Evolutionary conservation across 176 grass and related monocot genomes (phyloP).

Genomic region (Aegilops sharonensis): DNA sequence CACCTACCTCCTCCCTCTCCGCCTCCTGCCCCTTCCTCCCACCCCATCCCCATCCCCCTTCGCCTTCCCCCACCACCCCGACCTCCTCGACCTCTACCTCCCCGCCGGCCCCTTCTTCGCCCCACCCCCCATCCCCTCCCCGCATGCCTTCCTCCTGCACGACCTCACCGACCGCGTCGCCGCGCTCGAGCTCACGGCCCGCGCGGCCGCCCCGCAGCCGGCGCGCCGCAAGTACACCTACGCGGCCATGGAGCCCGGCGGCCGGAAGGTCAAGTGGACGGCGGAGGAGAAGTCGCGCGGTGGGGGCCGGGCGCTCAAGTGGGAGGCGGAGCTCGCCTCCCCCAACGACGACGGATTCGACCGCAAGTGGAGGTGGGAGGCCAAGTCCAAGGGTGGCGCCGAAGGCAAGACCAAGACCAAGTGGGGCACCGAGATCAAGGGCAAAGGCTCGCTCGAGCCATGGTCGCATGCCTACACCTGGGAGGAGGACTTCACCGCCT

Average conservation of each 20-base stretch:
- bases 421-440: slow-evolving; percentile 71
- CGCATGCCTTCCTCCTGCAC: slow-evolving; percentile 45
- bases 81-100: slow-evolving; percentile 16
- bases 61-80: slow-evolving; percentile 28
- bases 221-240: slow-evolving; percentile 52
- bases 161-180: slow-evolving; percentile 48
- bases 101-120: slow-evolving; percentile 1
- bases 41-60: not conserved
- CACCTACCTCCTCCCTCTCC: too few relatives aligned
- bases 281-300: slow-evolving; percentile 41
- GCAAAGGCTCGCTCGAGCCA: slow-evolving; percentile 56
- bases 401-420: slow-evolving; percentile 42
- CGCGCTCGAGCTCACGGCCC: slow-evolving; percentile 45
- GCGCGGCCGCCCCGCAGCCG: not conserved
- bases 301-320: slow-evolving; percentile 46
- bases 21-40: slow-evolving; percentile 17
- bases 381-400: slow-evolving; percentile 28
- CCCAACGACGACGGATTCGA: slow-evolving; percentile 68
- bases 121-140: not conserved
- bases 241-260: slow-evolving; percentile 13
- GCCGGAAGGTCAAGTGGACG: slow-evolving; percentile 75
- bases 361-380: slow-evolving; percentile 80
- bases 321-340: slow-evolving; percentile 60
- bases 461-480: slow-evolving; percentile 62
- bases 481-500: slow-evolving; percentile 42